Evolutionary conservation across 176 grass and related monocot species (phyloP), one percentile per base, ranked within the genome.

Genomic region (Oryza meyeriana): DNA sequence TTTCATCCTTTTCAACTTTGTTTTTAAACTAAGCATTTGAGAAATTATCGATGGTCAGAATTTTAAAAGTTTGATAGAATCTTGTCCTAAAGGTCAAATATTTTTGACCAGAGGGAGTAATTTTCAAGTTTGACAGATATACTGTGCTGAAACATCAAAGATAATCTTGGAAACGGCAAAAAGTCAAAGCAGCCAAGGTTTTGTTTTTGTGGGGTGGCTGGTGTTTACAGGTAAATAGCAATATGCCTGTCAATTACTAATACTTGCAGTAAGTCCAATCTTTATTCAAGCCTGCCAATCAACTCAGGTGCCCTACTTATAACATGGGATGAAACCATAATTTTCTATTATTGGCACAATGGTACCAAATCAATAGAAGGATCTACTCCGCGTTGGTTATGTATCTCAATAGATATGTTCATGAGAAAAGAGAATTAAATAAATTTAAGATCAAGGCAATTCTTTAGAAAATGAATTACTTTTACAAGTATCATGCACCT

Each of bases 331-430:
- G 20, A 69, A 70, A 12, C 69, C 20, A 6, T 47, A 14, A 48
- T 33, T 62, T 85, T 45, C n/a, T 78, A 69, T 61, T 71, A 18
- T 74, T 57, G 13, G 69, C 61, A 27, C 32, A 13, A 41, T 62
- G 74, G 44, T 4, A 28, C 13, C 14, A 66, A 66, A 76, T 0
- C 4, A 20, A 84, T n/a, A n/a, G n/a, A 68, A 4, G 20, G 59
- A 26, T 18, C 42, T 38, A 34, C 8, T 64, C 39, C 24, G 64
- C 6, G 55, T 45, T n/a, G 58, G 66, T 20, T 57, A 73, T 41
- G 41, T 13, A 79, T 61, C 70, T 32, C 17, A 2, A 41, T 55
- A 28, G 27, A 76, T 35, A 67, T 48, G 27, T 24, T 52, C 6
- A 24, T 72, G n/a, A 65, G 22, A 28, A 22, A 47, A 47, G 13